Evolutionary conservation across 169 alveolate genomes (phyloP), one percentile per base, ranked within the genome.

Genomic region (Plasmodium billcollinsi): DNA sequence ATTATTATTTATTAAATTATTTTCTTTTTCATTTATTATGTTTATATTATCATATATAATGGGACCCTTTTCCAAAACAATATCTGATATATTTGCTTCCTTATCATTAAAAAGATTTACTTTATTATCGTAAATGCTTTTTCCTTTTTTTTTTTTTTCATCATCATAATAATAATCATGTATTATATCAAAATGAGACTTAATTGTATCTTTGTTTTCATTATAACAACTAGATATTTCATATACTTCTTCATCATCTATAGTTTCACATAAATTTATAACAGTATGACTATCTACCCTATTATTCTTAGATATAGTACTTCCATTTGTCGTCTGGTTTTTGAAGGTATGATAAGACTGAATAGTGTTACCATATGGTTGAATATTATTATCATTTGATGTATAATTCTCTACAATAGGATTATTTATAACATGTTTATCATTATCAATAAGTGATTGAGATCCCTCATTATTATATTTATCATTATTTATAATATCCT

Each of bases 401-500:
- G 47, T 56, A 14, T n/a, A 56, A 56, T 56, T 56, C 24, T 56
- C 33, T n/a, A 18, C 24, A 21, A 7, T 12, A 18, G 8, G 21
- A 56, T 56, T 14, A 56, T 56, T 21, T 56, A 56, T 56, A 56
- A 56, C 8, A 56, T n/a, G 1, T 56, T 12, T 56, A 56, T 56
- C 15, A 39, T 39, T 5, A 39, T 39, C 47, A 39, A 7, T 7
- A 39, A 39, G 47, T 39, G 47, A 6, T 5, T 39, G 47, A 39
- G 47, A 14, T 54, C 3, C 62, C 11, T 15, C 11, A 18, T 54
- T 56, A 18, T 14, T 29, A 59, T 9, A n/a, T 33, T 39, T 58
- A 56, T 65, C 70, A 67, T 54, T 83, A n/a, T 18, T 61, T 62
- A 83, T 11, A 59, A 83, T 43, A 15, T n/a, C 73, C 20, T 15